Conservation (phyloP, 805 yeast species). For the Hanseniaspora meyeri region DNA sequence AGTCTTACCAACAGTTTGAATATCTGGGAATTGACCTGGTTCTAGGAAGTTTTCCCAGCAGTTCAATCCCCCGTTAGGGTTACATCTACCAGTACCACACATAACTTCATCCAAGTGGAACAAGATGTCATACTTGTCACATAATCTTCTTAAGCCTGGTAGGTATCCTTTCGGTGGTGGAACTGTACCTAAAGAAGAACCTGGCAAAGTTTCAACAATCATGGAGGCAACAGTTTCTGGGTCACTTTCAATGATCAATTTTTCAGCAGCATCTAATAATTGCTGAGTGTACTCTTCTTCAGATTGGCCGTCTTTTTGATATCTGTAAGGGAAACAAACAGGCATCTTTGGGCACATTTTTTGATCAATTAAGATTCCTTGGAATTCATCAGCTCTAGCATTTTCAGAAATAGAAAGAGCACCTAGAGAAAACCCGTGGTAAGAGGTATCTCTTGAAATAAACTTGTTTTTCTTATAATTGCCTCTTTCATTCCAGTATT, state of each 20-base stretch:
- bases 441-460: constrained; percentile 34
- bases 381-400: constrained; percentile 28
- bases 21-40: constrained; percentile 34
- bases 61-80: constrained; percentile 32
- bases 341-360: constrained; percentile 24
- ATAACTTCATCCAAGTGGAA: constrained; percentile 44
- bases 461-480: constrained; percentile 32
- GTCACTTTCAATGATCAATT: constrained; percentile 32
- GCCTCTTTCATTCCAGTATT: constrained; percentile 35
- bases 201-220: constrained; percentile 36
- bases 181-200: constrained; percentile 36
- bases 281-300: constrained; percentile 31
- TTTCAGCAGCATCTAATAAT: constrained; percentile 33
- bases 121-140: constrained; percentile 41
- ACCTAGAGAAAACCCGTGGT: constrained; percentile 42
- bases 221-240: constrained; percentile 35
- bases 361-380: constrained; percentile 24
- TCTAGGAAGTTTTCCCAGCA: constrained; percentile 37
- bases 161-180: constrained; percentile 37
- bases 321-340: constrained; percentile 28
- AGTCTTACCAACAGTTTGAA: constrained; percentile 39
- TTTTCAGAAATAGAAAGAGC: constrained; percentile 33
- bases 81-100: constrained; percentile 45
- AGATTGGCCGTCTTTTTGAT: constrained; percentile 27
- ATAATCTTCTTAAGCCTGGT: constrained; percentile 35